A percentile compares a stretch with the other conserved stretches of the same genome.
Conservation (phyloP, 129 eudicot genomes). For the Arctium minus region DNA sequence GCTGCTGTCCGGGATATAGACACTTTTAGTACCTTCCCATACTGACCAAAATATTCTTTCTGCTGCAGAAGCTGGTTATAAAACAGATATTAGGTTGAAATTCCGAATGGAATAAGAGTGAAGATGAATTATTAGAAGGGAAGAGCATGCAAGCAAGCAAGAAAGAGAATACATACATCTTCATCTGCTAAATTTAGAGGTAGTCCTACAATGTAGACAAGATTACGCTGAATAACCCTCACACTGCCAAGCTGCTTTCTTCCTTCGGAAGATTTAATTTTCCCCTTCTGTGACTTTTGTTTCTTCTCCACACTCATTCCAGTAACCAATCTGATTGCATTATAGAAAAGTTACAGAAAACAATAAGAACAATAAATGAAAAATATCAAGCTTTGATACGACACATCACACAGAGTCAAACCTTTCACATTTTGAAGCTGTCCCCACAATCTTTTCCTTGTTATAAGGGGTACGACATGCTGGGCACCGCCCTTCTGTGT, state of each 20-base stretch:
- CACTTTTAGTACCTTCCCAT: constrained; percentile 58
- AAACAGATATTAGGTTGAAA: background rate
- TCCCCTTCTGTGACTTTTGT: constrained; percentile 50
- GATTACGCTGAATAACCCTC: constrained; percentile 60
- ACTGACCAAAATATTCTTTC: constrained; percentile 54
- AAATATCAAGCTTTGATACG: background rate
- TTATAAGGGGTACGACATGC: constrained; percentile 69
- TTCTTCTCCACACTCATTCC: constrained; percentile 42
- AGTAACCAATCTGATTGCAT: constrained; percentile 33
- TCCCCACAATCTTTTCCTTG: constrained; percentile 57
- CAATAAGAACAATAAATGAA: background rate
- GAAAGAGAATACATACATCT: constrained; percentile 34
- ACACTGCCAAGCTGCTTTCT: constrained; percentile 54
- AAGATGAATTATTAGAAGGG: background rate
- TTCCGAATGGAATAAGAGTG: background rate
- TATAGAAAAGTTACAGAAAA: background rate
- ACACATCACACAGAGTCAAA: constrained; percentile 11
- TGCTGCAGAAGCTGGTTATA: constrained; percentile 45
- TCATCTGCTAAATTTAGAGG: constrained; percentile 64
- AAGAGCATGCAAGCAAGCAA: background rate
- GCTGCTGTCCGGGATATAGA: constrained; percentile 63
- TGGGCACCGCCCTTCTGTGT: constrained; percentile 60
- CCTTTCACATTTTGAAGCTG: constrained; percentile 47
- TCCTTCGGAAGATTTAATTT: constrained; percentile 42
- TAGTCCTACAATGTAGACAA: constrained; percentile 52